These are phyloP conservation scores for Aspergillus vadensis DNA, from an alignment of 2,329 filamentous ascomycete genomes.

Conservation along the genomic window DNA sequence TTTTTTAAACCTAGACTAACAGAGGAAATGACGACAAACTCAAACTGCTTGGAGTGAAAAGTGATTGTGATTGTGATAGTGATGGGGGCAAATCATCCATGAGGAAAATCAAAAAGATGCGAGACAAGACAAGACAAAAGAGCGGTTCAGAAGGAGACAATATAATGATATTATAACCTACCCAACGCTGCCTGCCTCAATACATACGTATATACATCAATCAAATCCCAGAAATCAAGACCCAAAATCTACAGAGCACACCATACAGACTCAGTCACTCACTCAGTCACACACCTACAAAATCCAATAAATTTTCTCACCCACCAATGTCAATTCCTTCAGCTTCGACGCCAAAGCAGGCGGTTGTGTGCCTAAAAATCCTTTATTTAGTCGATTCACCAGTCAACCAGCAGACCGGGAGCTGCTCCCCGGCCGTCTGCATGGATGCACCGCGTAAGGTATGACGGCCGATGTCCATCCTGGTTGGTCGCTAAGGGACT, in stretches of 20 bases:
- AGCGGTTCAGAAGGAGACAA: no score
- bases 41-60: not conserved
- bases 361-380: conserved; percentile 4
- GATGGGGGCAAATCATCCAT: not conserved
- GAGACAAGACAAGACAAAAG: no score
- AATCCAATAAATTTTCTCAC: no score
- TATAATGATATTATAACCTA: no score
- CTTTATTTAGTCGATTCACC: conserved; percentile 4
- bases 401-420: conserved; percentile 1
- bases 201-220: no score
- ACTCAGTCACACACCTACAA: no score
- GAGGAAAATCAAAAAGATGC: no score
- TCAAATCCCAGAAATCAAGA: no score
- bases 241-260: no score
- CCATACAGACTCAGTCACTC: no score
- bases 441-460: conserved; percentile 5
- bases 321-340: not conserved
- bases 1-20: not conserved
- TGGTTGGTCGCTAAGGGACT: not conserved
- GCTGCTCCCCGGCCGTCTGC: conserved; percentile 3
- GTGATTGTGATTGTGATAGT: not conserved
- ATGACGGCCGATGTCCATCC: not conserved
- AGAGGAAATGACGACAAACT: not conserved
- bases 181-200: no score
- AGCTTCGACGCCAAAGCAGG: not conserved